Conservation (phyloP, 2,329 filamentous ascomycete species). For the Fusarium sambucinum region DNA sequence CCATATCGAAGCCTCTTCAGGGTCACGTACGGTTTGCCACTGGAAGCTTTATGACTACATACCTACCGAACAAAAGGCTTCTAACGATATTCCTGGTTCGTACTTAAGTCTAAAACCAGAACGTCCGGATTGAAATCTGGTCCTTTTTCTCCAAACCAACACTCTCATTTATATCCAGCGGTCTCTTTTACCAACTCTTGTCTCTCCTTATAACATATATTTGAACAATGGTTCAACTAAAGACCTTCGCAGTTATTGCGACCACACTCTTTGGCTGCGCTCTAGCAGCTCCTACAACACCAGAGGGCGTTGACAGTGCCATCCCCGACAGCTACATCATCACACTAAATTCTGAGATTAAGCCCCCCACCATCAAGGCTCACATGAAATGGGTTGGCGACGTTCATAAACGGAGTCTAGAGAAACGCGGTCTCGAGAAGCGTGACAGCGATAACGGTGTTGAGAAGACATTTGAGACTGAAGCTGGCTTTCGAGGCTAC, state of each 20-base stretch:
- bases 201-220: constrained; percentile 13
- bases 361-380: constrained; percentile 57
- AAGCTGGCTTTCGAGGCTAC: constrained; percentile 56
- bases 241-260: constrained; percentile 43
- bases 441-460: constrained; percentile 55
- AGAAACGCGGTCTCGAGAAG: constrained; percentile 59
- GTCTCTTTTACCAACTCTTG: constrained; percentile 1
- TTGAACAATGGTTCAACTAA: constrained; percentile 48
- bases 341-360: constrained; percentile 67
- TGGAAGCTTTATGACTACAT: not conserved
- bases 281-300: constrained; percentile 33
- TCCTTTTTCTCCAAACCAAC: constrained; percentile 2
- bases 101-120: constrained; percentile 28
- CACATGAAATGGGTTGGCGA: constrained; percentile 64
- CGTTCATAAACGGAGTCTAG: constrained; percentile 66
- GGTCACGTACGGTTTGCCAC: constrained; percentile 23
- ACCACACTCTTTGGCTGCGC: constrained; percentile 43
- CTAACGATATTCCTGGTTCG: not conserved
- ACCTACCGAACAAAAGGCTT: not conserved
- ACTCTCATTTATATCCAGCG: constrained; percentile 23
- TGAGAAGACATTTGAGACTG: constrained; percentile 49
- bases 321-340: constrained; percentile 67
- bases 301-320: constrained; percentile 37
- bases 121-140: not conserved
- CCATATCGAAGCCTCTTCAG: constrained; percentile 8